Evolutionary conservation across 495 filamentous ascomycete species (phyloP).

Genomic region (Daldinia vernicosa): DNA sequence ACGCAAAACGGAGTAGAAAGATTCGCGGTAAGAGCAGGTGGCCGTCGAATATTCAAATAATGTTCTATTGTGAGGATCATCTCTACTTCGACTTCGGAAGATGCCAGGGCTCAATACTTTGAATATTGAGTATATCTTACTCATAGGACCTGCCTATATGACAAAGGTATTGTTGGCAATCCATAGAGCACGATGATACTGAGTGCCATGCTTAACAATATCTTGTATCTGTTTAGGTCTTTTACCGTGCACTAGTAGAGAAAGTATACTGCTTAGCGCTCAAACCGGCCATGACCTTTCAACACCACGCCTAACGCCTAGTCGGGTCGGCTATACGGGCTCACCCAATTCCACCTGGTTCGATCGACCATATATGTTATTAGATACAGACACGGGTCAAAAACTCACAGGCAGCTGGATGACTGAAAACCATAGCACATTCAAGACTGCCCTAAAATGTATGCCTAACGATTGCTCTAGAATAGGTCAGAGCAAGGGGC

Average conservation of each 20-base stretch:
- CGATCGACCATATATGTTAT: no score
- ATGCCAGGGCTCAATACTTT: neutral
- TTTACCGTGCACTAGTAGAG: neutral
- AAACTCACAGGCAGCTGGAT: neutral
- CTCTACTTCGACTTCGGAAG: neutral
- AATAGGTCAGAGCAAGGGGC: neutral
- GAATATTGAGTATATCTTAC: neutral
- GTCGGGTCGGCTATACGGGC: no score
- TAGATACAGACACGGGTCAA: no score
- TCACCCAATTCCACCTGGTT: no score
- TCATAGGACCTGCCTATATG: neutral
- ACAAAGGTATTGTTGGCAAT: neutral
- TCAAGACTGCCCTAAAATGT: neutral
- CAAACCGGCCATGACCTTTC: no score
- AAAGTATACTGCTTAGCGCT: no score
- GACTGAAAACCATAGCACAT: neutral
- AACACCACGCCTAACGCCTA: no score
- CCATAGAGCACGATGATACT: neutral
- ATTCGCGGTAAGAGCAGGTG: conserved; percentile 68
- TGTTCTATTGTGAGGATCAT: neutral
- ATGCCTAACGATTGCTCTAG: neutral
- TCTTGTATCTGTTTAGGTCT: neutral
- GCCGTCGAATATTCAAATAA: conserved; percentile 71
- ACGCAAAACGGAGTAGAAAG: conserved; percentile 68
- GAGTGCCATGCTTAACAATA: neutral